phyloP scores from a whole-genome alignment of 2,329 filamentous ascomycete genomes.

The Westerdykella aurantiaca region DNA sequence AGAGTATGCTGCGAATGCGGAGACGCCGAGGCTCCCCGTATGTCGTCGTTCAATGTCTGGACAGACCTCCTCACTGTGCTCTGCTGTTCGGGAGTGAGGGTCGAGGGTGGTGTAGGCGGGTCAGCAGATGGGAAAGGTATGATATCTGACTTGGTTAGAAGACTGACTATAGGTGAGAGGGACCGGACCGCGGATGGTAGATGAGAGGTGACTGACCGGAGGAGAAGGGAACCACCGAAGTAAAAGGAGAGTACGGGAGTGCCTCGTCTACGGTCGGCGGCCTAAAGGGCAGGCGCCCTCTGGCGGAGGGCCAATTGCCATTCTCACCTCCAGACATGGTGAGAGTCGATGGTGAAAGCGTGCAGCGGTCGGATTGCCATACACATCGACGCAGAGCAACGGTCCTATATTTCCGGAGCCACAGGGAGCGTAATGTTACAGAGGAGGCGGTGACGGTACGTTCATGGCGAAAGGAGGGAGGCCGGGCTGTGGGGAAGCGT shows the following conservation, averaged over 20 bases:
- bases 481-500: too few species aligned
- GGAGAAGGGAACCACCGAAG: constrained; percentile 72
- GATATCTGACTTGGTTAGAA: constrained; percentile 34
- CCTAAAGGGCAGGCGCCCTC: constrained; percentile 31
- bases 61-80: constrained; percentile 49
- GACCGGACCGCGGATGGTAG: background rate
- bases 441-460: too few species aligned
- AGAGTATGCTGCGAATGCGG: constrained; percentile 65
- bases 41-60: constrained; percentile 66
- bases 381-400: too few species aligned
- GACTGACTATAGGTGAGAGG: constrained; percentile 11
- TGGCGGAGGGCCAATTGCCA: constrained; percentile 28
- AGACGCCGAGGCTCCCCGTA: constrained; percentile 52
- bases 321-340: constrained; percentile 23
- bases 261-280: constrained; percentile 62
- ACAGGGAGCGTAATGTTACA: too few species aligned
- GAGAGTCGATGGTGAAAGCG: background rate
- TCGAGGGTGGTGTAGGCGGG: constrained; percentile 36
- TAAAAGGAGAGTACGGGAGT: constrained; percentile 75
- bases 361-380: too few species aligned
- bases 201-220: constrained; percentile 51
- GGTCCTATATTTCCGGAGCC: too few species aligned
- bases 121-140: constrained; percentile 43
- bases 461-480: too few species aligned
- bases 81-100: constrained; percentile 41